These are phyloP conservation scores for Vitis hybrid DNA, from an alignment of 177 flowering plant genomes.

Conservation along the genomic window DNA sequence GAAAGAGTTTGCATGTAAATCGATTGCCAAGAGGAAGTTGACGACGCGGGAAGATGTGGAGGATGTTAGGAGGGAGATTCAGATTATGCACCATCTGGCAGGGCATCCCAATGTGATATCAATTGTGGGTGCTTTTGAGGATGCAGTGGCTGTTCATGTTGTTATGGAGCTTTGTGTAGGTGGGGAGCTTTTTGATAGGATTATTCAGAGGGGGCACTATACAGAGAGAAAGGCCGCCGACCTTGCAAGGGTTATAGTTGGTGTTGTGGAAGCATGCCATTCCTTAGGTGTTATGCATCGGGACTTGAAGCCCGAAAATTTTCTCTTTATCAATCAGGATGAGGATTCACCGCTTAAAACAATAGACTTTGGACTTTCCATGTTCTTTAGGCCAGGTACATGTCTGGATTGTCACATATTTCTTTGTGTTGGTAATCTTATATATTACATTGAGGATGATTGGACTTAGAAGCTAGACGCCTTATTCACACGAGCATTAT, in stretches of 20 bases:
- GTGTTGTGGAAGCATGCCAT: slow-evolving; percentile 76
- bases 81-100: slow-evolving; percentile 75
- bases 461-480: neutral
- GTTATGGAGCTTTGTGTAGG: slow-evolving; percentile 84
- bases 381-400: slow-evolving; percentile 75
- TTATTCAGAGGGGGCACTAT: slow-evolving; percentile 71
- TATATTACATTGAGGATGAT: neutral
- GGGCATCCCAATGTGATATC: slow-evolving; percentile 65
- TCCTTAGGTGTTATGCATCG: slow-evolving; percentile 86
- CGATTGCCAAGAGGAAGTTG: slow-evolving; percentile 68
- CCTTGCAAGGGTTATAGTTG: slow-evolving; percentile 64
- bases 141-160: slow-evolving; percentile 72
- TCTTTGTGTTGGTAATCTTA: neutral
- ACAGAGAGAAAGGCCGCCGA: slow-evolving; percentile 71
- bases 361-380: slow-evolving; percentile 78
- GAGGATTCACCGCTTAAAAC: slow-evolving; percentile 72
- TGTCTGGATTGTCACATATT: neutral
- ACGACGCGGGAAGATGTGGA: slow-evolving; percentile 63
- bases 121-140: slow-evolving; percentile 68
- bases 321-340: slow-evolving; percentile 51
- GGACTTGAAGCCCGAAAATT: slow-evolving; percentile 84
- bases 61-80: slow-evolving; percentile 78
- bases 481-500: no score
- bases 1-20: slow-evolving; percentile 63
- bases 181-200: slow-evolving; percentile 85